A percentile compares a stretch with the other conserved stretches of the same genome.
Conservation (phyloP, 73 alveolate species). For the Loxodes magnus region DNA sequence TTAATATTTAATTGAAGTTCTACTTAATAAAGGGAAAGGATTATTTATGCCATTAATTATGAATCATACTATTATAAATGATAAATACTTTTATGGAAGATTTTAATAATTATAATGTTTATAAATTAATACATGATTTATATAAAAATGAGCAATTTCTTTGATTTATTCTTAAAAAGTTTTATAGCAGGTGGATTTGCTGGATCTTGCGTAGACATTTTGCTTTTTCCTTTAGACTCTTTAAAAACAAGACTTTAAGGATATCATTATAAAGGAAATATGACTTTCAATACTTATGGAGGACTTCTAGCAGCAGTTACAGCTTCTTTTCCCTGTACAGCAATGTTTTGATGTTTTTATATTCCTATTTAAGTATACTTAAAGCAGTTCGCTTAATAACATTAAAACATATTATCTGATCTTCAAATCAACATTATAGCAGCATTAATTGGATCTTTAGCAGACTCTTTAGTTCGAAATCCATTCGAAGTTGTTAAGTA, state of each 20-base stretch:
- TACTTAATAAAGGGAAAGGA: too few species aligned
- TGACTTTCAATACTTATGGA: constrained; percentile 24
- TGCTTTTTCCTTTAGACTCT: constrained; percentile 49
- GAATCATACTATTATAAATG: too few species aligned
- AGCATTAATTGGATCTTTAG: constrained; percentile 34
- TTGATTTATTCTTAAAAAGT: too few species aligned
- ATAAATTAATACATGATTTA: too few species aligned
- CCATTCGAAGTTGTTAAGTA: constrained; percentile 58
- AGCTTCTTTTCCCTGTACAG: constrained; percentile 71
- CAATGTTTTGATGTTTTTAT: constrained; percentile 52
- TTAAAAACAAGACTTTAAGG: constrained; percentile 45
- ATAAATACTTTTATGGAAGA: too few species aligned
- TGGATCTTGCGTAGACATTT: constrained; percentile 41
- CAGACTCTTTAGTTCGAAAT: constrained; percentile 39
- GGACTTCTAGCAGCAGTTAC: constrained; percentile 41
- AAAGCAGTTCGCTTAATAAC: constrained; percentile 27
- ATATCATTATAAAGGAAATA: constrained; percentile 12
- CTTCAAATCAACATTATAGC: constrained; percentile 15
- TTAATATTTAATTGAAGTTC: too few species aligned
- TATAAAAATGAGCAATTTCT: too few species aligned
- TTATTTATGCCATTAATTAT: too few species aligned
- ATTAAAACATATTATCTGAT: constrained; percentile 13
- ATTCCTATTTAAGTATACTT: too few species aligned
- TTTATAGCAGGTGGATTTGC: constrained; percentile 56
- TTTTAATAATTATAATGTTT: too few species aligned